These are phyloP conservation scores for Lodderomyces parapsilosis DNA, from an alignment of 1,139 yeast genomes.

Conservation along the genomic window DNA sequence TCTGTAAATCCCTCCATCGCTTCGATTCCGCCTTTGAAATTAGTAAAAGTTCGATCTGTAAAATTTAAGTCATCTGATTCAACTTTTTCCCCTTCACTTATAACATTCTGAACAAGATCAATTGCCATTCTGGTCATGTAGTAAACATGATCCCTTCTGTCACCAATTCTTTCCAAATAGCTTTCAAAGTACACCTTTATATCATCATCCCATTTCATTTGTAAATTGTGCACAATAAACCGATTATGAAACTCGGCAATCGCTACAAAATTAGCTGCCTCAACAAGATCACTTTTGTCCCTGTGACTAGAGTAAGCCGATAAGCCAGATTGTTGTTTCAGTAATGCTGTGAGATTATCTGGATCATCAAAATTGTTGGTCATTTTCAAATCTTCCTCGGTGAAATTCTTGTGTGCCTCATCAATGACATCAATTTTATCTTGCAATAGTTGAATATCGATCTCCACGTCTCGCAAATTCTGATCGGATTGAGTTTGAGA, in stretches of 20 bases:
- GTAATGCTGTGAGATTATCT: constrained; percentile 8
- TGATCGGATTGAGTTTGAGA: constrained; percentile 9
- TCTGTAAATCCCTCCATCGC: constrained; percentile 35
- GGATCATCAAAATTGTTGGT: constrained; percentile 13
- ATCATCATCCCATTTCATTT: constrained; percentile 75
- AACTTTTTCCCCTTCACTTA: constrained; percentile 20
- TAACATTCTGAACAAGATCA: constrained; percentile 50
- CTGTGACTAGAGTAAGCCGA: constrained; percentile 30
- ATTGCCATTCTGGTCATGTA: constrained; percentile 73
- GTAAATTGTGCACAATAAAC: constrained; percentile 74
- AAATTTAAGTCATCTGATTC: constrained; percentile 9
- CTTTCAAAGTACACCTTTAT: constrained; percentile 61
- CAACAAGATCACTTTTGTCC: constrained; percentile 23
- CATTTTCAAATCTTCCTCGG: constrained; percentile 14
- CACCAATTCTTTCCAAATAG: constrained; percentile 60
- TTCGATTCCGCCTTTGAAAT: constrained; percentile 28
- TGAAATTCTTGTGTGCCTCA: constrained; percentile 20
- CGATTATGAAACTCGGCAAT: constrained; percentile 62
- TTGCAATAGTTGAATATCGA: constrained; percentile 27
- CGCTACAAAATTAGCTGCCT: constrained; percentile 12
- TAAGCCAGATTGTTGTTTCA: constrained; percentile 16
- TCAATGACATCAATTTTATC: constrained; percentile 25
- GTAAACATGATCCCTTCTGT: constrained; percentile 56
- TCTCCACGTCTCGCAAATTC: constrained; percentile 26
- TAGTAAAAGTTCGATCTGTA: constrained; percentile 14